Percentiles rank a stretch among this genome's conserved stretches.
These are phyloP conservation scores for Pestalotiopsis sp. DNA, from an alignment of 2,329 filamentous ascomycete genomes.

Conservation along the genomic window DNA sequence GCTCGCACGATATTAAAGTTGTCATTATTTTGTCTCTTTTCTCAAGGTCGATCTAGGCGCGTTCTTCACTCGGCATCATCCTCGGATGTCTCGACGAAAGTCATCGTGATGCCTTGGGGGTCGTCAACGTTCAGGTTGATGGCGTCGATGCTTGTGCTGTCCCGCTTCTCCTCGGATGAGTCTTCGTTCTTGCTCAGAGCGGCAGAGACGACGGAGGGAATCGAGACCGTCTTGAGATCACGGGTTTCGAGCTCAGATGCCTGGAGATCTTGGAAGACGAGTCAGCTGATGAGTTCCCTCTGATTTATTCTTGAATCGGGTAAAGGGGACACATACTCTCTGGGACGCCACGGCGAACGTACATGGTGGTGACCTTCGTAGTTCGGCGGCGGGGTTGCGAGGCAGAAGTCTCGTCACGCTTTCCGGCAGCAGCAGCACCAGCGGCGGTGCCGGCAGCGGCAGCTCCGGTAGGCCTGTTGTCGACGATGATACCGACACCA, in stretches of 20 bases:
- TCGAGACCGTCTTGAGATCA: conserved; percentile 20
- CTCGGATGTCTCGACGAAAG: conserved; percentile 45
- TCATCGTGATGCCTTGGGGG: conserved; percentile 48
- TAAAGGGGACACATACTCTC: conserved; percentile 36
- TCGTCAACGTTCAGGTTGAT: conserved; percentile 49
- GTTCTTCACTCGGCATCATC: conserved; percentile 23
- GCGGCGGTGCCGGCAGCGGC: conserved; percentile 22
- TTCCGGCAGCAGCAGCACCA: conserved; percentile 17
- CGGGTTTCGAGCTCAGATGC: conserved; percentile 27
- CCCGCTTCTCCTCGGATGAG: conserved; percentile 23
- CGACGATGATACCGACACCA: conserved; percentile 42
- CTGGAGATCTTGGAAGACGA: conserved; percentile 27
- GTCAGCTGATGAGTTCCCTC: conserved; percentile 21
- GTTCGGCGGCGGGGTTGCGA: conserved; percentile 35
- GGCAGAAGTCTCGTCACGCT: conserved; percentile 25
- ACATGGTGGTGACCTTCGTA: conserved; percentile 50
- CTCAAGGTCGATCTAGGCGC: neutral
- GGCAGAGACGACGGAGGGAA: conserved; percentile 22
- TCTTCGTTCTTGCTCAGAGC: conserved; percentile 18
- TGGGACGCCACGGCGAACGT: conserved; percentile 45
- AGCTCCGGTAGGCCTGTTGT: conserved; percentile 30
- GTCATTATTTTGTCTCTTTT: neutral
- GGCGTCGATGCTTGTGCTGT: conserved; percentile 36
- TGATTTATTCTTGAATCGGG: neutral
- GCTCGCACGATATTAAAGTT: conserved; percentile 2